These are phyloP conservation scores for Hanseniaspora uvarum DNA, from an alignment of 1,139 yeast genomes.

Conservation along the genomic window DNA sequence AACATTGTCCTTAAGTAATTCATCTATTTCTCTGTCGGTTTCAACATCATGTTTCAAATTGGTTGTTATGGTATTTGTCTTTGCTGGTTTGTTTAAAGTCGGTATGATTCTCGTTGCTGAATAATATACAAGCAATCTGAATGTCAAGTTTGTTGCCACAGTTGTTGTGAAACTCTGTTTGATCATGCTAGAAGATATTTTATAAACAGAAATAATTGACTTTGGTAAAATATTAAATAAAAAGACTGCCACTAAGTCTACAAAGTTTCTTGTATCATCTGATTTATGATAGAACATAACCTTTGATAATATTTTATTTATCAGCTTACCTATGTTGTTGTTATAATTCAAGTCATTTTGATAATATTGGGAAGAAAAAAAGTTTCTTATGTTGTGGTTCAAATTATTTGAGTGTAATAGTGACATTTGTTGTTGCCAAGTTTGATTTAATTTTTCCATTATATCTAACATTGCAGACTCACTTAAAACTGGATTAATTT, in stretches of 20 bases:
- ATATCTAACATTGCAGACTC: slow-evolving; percentile 36
- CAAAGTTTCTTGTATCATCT: slow-evolving; percentile 6
- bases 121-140: slow-evolving; percentile 76
- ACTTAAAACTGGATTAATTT: slow-evolving; percentile 75
- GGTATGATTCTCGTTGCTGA: slow-evolving; percentile 94
- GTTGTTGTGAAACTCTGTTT: slow-evolving; percentile 71
- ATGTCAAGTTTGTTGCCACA: slow-evolving; percentile 67
- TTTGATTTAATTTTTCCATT: slow-evolving; percentile 31
- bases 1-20: slow-evolving; percentile 15
- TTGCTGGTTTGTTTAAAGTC: slow-evolving; percentile 41
- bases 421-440: slow-evolving; percentile 29
- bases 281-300: slow-evolving; percentile 5
- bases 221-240: slow-evolving; percentile 15
- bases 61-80: slow-evolving; percentile 13
- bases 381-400: slow-evolving; percentile 17
- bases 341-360: slow-evolving; percentile 17
- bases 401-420: slow-evolving; percentile 24
- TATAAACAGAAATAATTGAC: slow-evolving; percentile 29
- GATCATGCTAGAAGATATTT: slow-evolving; percentile 54
- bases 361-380: slow-evolving; percentile 14
- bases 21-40: slow-evolving; percentile 19
- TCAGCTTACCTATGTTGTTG: slow-evolving; percentile 19
- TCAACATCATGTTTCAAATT: slow-evolving; percentile 8
- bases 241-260: slow-evolving; percentile 12
- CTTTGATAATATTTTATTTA: slow-evolving; percentile 7